Evolutionary conservation across 352 stramenopile species (phyloP).

Genomic region (Phytophthora pinifolia): DNA sequence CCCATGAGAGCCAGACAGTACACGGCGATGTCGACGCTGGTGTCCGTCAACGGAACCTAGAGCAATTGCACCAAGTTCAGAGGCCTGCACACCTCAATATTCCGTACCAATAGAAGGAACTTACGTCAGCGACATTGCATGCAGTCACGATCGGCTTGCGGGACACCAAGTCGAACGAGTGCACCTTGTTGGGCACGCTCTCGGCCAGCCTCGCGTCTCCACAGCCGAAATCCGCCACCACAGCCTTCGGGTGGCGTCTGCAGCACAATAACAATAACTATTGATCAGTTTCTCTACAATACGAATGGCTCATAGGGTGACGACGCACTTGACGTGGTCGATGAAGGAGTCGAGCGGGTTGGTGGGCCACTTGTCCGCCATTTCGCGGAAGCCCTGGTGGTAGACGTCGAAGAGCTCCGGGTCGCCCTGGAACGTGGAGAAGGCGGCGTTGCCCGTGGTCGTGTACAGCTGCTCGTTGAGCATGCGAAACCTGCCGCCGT

Average conservation of each 20-base stretch:
- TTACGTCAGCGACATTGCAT: slow-evolving; percentile 96
- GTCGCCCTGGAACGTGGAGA: slow-evolving; percentile 92
- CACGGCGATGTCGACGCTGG: slow-evolving; percentile 93
- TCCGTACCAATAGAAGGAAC: slow-evolving; percentile 2
- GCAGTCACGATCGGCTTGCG: slow-evolving; percentile 90
- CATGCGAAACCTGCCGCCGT: slow-evolving; percentile 96
- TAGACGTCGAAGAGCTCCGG: slow-evolving; percentile 97
- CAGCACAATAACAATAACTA: slow-evolving; percentile 8
- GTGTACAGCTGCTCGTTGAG: slow-evolving; percentile 99
- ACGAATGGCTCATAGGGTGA: no score
- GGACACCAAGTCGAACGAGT: slow-evolving; percentile 98
- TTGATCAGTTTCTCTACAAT: slow-evolving; percentile 1
- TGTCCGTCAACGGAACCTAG: slow-evolving; percentile 91
- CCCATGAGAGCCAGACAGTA: slow-evolving; percentile 99
- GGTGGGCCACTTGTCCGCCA: slow-evolving; percentile 95
- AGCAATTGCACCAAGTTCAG: slow-evolving; percentile 7
- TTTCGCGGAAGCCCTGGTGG: slow-evolving; percentile 97
- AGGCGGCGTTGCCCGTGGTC: slow-evolving; percentile 88
- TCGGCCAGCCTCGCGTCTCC: slow-evolving; percentile 95
- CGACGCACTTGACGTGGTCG: slow-evolving; percentile 87
- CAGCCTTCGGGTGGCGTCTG: slow-evolving; percentile 59
- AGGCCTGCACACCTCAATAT: slow-evolving; percentile 3
- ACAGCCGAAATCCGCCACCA: slow-evolving; percentile 98
- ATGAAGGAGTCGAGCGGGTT: slow-evolving; percentile 98
- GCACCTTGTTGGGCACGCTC: slow-evolving; percentile 89